Base-by-base conservation (phyloP, 139 green algal species). In the Chlorella vulgaris region DNA sequence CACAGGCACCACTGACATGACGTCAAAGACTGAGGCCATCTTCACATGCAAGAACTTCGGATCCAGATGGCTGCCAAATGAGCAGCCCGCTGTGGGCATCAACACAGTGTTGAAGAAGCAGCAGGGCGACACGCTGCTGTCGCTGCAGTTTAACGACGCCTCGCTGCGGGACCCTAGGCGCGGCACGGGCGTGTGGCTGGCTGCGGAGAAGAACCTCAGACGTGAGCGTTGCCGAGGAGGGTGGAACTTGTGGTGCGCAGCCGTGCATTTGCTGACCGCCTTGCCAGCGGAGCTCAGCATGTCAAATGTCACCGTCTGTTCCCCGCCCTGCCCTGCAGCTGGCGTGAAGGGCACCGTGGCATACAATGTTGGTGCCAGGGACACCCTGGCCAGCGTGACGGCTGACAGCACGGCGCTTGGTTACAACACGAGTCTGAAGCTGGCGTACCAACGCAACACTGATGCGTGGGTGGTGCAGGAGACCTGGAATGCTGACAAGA, bases 401-500 rank as follows among this genome's bases (percentile, higher is more conserved):
- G 10, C 82, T 1, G 60, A 68, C 60, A 82, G 50, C 24, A 60
- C 8, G 39, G 26, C 78, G 3, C 62, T 39, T 10, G 61, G 66
- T 61, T 33, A 28, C 24, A 31, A 76, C 42, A 43, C 85, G 5
- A 60, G 71, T 8, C 40, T 84, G 15, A 87, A 83, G 40, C 68
- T 53, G 4, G 62, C 53, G 15, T 87, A 87, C 67, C 73, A 81
- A 29, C 7, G 13, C 28, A 47, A 47, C 3, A 67, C 29, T 22
- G 53, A 81, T 38, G 62, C 47, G 24, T 60, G 83, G 29, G 40
- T 73, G 4, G n/a, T 88, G 69, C 36, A 88, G 29, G 84, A 88
- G 67, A 75, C 63, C 33, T 88, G 79, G 74, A 81, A 80, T 31
- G 60, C 86, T 65, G 80, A 88, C 78, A 70, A 58, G 33, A 26